A percentile compares a stretch with the other conserved stretches of the same genome.
These are phyloP conservation scores for Tricholoma bakamatsutake DNA, from an alignment of 768 basidiomycete genomes.

Conservation along the genomic window DNA sequence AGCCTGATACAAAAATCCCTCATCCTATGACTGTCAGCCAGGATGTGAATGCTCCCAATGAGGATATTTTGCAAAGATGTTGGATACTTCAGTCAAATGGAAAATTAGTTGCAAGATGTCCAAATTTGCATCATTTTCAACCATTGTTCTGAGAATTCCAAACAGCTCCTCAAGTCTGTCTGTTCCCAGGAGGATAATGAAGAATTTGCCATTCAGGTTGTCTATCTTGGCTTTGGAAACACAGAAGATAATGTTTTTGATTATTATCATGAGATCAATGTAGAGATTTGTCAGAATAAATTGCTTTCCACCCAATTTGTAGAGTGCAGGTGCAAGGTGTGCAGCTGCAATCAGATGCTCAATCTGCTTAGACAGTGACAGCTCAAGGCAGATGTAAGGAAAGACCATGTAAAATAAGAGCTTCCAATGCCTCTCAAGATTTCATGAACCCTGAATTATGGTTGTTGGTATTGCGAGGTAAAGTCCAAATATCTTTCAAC, in stretches of 20 bases:
- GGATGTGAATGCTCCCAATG: too few species aligned
- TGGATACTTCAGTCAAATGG: too few species aligned
- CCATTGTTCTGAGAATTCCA: too few species aligned
- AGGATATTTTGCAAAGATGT: too few species aligned
- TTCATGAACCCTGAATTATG: constrained; percentile 11
- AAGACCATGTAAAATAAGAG: constrained; percentile 23
- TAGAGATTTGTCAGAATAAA: constrained; percentile 17
- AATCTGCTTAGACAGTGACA: constrained; percentile 27
- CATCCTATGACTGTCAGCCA: too few species aligned
- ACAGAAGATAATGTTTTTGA: constrained; percentile 32
- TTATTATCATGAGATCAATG: constrained; percentile 26
- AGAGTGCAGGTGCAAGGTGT: too few species aligned
- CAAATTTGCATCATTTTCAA: too few species aligned
- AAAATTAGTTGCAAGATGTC: too few species aligned
- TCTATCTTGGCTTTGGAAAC: constrained; percentile 31
- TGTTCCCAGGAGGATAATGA: constrained; percentile 30
- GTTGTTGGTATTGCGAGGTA: too few species aligned
- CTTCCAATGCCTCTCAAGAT: constrained; percentile 19
- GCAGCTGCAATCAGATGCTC: constrained; percentile 26
- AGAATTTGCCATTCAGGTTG: constrained; percentile 25
- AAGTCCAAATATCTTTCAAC: constrained; percentile 22
- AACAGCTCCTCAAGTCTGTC: constrained; percentile 30
- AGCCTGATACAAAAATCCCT: too few species aligned
- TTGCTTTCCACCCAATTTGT: neutral
- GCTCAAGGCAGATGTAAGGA: constrained; percentile 24